A percentile compares a stretch with the other conserved stretches of the same genome.
Conservation (phyloP, 257 asterid species). For the Eustoma russellianum region DNA sequence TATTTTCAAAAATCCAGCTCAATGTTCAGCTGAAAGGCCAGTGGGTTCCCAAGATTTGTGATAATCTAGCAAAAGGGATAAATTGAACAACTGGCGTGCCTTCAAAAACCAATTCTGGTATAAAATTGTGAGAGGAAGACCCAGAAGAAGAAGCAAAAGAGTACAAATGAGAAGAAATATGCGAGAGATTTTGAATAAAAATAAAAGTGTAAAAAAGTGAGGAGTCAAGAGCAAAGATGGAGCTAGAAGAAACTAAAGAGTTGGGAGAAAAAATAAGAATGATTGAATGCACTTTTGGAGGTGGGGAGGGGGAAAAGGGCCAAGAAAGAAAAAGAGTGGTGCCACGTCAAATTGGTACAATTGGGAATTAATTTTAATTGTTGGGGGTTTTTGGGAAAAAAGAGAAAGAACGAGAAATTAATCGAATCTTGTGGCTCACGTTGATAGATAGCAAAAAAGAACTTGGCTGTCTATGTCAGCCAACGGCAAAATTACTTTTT, state of each 20-base stretch:
- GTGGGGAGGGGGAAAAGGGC: slow-evolving; percentile 11
- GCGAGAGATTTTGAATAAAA: too few relatives aligned
- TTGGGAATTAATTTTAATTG: background rate
- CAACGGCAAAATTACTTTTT: slow-evolving; percentile 25
- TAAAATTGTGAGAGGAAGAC: slow-evolving; percentile 10
- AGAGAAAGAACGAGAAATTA: slow-evolving; percentile 35
- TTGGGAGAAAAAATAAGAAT: background rate
- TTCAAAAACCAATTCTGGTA: slow-evolving; percentile 18
- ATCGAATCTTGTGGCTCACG: slow-evolving; percentile 60
- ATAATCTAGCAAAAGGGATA: slow-evolving; percentile 10
- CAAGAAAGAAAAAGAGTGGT: slow-evolving; percentile 7
- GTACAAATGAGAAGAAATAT: background rate
- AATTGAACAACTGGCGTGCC: slow-evolving; percentile 5
- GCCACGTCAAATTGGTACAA: slow-evolving; percentile 51
- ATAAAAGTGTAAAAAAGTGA: too few relatives aligned
- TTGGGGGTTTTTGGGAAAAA: slow-evolving; percentile 1
- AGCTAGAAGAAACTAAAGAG: background rate
- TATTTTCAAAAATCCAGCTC: background rate
- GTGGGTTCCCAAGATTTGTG: slow-evolving; percentile 4
- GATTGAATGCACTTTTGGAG: background rate
- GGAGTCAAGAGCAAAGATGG: background rate
- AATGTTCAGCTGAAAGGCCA: background rate
- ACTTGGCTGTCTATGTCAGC: slow-evolving; percentile 55
- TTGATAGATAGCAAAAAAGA: slow-evolving; percentile 38
- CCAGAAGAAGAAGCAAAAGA: slow-evolving; percentile 11